Conservation (phyloP, 495 filamentous ascomycete genomes). For the Aspergillus carlsbadensis region DNA sequence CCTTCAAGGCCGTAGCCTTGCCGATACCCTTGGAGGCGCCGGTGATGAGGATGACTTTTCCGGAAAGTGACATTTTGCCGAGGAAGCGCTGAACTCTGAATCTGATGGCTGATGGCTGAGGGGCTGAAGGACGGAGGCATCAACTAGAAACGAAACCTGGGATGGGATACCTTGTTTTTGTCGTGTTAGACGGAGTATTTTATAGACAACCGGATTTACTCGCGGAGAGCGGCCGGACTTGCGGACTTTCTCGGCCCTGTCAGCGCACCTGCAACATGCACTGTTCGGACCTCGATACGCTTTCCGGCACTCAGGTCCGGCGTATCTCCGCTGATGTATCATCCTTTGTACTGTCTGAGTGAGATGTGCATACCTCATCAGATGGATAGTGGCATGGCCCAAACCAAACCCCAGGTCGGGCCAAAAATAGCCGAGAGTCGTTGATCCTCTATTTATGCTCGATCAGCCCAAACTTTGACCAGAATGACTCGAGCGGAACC, state of each 20-base stretch:
- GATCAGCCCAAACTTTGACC: no score
- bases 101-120: not conserved
- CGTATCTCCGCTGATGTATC: no score
- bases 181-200: not conserved
- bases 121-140: not conserved
- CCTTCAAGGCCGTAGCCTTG: constrained; percentile 43
- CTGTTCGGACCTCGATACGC: not conserved
- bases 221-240: not conserved
- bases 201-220: not conserved
- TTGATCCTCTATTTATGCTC: no score
- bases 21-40: constrained; percentile 56
- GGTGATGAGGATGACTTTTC: constrained; percentile 41
- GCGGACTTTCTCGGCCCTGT: not conserved
- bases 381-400: no score
- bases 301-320: no score
- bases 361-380: no score
- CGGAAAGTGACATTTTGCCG: constrained; percentile 10
- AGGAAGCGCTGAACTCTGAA: not conserved
- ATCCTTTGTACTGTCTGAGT: no score
- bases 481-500: no score
- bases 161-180: no score
- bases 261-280: not conserved
- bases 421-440: no score
- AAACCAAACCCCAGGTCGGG: no score
- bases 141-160: no score